Evolutionary conservation across 768 basidiomycete genomes (phyloP), one percentile per base, ranked within the genome.

Genomic region (Rhodotorula paludigena): DNA sequence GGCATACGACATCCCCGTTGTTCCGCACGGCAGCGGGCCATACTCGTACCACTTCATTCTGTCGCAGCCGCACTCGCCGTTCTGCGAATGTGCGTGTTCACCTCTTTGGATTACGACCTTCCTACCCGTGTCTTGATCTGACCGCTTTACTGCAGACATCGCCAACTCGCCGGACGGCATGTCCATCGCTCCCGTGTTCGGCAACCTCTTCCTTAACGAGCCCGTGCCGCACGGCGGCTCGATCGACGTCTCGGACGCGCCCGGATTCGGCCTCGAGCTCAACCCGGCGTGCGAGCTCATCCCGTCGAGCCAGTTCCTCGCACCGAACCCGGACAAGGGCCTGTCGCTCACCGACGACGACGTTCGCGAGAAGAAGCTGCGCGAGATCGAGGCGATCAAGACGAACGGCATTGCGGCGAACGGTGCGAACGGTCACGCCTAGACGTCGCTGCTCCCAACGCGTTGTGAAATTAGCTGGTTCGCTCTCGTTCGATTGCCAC

Each of bases 1-100:
- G 5, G 81, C 81, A 21, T 82, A 83, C 72, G 81, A 83, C 71
- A 81, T 82, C 53, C 81, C 81, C 33, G 80, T 82, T 52, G 80
- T 82, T 25, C 81, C 81, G 12, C 81, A 82, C 73, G 82, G 81
- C 39, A 80, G 79, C 20, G 81, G 82, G 18, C 80, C 81, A 33
- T 83, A 83, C 35, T 47, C 35, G 23, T 32, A 30, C 42, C 80
- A 81, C 66, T 81, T 81, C 44, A 81, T 81, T 73, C 79, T 81
- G 73, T 77, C 78, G 23, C 82, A 82, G 74, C 74, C 78, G 41
- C 76, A 80, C 72, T 73, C 74, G 18, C 75, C 77, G 28, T 80
- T 79, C 76, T 78, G 76, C 65, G 78, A 78, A 60, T 78, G 77
- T 72, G 75, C 25, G 49, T n/a, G n/a, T 38, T 25, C 41, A 11